A percentile compares a stretch with the other conserved stretches of the same genome.
Evolutionary conservation across 78 protist species (phyloP).

Genomic region (slime mould (Dictyostelium discoideum)): dicty_2.7 NC_007089.4:1905501-1906000

Average conservation of each 20-base stretch:
- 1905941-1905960: conserved; percentile 49
- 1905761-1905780: conserved; percentile 28
- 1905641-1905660: conserved; percentile 7
- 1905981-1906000: not conserved
- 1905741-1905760: conserved; percentile 46
- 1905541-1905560: conserved; percentile 21
- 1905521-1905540: conserved; percentile 70
- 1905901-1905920: conserved; percentile 4
- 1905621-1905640: conserved; percentile 69
- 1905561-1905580: conserved; percentile 11
- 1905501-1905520: conserved; percentile 74
- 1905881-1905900: not conserved
- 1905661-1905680: conserved; percentile 42
- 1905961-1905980: conserved; percentile 7
- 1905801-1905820: conserved; percentile 19
- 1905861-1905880: conserved; percentile 14
- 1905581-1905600: conserved; percentile 61
- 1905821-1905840: conserved; percentile 64
- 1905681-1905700: conserved; percentile 54
- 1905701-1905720: conserved; percentile 61
- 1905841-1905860: conserved; percentile 46
- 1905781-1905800: conserved; percentile 67
- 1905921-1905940: conserved; percentile 36
- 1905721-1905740: conserved; percentile 63
- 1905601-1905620: conserved; percentile 48